phyloP scores from a whole-genome alignment of 768 basidiomycete species.

The Rhodotorula babjevae region DNA sequence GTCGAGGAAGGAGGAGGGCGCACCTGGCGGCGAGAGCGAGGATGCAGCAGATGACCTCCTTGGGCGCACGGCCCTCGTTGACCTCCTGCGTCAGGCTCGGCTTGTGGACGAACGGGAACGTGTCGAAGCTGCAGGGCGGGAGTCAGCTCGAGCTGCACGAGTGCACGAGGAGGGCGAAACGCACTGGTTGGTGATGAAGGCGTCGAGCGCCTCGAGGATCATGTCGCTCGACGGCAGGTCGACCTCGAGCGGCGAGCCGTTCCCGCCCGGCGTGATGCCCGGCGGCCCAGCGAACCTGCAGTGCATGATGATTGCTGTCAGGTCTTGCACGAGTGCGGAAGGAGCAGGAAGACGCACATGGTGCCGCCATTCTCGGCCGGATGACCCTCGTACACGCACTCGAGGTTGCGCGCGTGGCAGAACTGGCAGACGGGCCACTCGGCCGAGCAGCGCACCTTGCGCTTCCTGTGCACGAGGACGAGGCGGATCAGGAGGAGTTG shows the following conservation, averaged over 20 bases:
- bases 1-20: neutral
- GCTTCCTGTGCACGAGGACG: conserved; percentile 15
- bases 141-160: neutral
- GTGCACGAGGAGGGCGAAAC: neutral
- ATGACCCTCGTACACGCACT: conserved; percentile 33
- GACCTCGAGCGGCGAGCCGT: conserved; percentile 5
- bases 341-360: neutral
- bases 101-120: conserved; percentile 33
- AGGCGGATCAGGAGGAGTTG: too few relatives aligned
- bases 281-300: neutral
- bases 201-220: conserved; percentile 15
- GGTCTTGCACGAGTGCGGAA: too few relatives aligned
- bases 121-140: conserved; percentile 19
- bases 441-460: conserved; percentile 36
- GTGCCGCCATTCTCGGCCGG: conserved; percentile 25
- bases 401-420: conserved; percentile 12
- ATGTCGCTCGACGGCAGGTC: conserved; percentile 11
- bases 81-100: conserved; percentile 15
- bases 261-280: conserved; percentile 6
- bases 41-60: conserved; percentile 32
- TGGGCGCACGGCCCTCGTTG: conserved; percentile 13
- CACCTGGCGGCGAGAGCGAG: conserved; percentile 33
- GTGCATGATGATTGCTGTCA: neutral
- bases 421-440: conserved; percentile 36
- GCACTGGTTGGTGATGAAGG: conserved; percentile 33